A percentile compares a stretch with the other conserved stretches of the same genome.
phyloP scores from a whole-genome alignment of 768 basidiomycete species.

The Auricularia auricula-judae region DNA sequence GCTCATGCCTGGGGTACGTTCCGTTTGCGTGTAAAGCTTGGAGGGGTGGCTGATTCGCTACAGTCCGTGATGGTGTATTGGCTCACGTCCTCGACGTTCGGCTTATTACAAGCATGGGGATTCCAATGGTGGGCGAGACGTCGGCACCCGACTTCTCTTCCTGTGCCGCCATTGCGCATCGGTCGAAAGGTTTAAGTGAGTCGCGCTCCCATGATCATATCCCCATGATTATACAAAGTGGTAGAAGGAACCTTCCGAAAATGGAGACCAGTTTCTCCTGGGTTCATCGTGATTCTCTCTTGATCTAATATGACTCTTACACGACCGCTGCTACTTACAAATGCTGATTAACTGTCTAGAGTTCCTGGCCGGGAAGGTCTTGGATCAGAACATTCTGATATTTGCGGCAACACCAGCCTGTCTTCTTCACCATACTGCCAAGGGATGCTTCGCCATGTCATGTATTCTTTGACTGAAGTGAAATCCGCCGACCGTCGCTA shows the following conservation, averaged over 20 bases:
- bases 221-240: constrained; percentile 68
- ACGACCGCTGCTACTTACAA: background rate
- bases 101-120: constrained; percentile 62
- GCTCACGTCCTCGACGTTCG: constrained; percentile 66
- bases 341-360: background rate
- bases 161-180: constrained; percentile 6
- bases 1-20: constrained; percentile 59
- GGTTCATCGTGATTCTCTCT: constrained; percentile 56
- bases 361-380: background rate
- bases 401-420: background rate
- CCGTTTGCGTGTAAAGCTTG: constrained; percentile 1
- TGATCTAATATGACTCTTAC: constrained; percentile 85
- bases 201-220: background rate
- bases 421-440: too few relatives aligned
- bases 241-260: constrained; percentile 50
- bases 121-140: constrained; percentile 53
- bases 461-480: too few relatives aligned
- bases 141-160: constrained; percentile 11
- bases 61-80: constrained; percentile 67
- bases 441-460: too few relatives aligned
- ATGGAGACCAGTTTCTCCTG: constrained; percentile 16
- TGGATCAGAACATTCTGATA: background rate
- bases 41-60: constrained; percentile 5
- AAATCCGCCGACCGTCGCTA: too few relatives aligned
- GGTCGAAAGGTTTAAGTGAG: constrained; percentile 1